Evolutionary conservation across 305 asterid genomes (phyloP), one percentile per base, ranked within the genome.

Genomic region (Euphrasia arctica): DNA sequence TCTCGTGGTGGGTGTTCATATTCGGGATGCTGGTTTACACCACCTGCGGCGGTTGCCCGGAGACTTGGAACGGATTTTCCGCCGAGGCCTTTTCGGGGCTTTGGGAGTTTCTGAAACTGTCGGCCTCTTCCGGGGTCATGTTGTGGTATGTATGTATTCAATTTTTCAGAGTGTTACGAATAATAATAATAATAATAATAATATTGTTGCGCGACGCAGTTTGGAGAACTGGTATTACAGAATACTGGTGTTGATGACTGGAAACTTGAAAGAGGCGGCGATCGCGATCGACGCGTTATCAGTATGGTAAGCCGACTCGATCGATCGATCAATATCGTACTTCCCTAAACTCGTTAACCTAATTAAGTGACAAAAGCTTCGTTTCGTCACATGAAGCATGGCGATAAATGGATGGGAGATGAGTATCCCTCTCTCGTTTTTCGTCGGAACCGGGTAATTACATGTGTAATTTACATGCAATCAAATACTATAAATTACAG

Each of bases 171-270:
- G 27, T 25, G 27, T 25, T 25, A 25, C 27, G 27, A 25, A 25
- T 25, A 25, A 25, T 18, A 18, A 18, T 18, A 18, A 18, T 18
- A 18, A 18, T 18, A 18, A 18, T 18, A 18, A 18, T 18, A 18
- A 18, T 18, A 43, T 43, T 43, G 2, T 43, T 10, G 49, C 11
- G 2, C 47, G 9, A 41, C 12, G 12, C 86, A 85, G 93, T 76
- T 58, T 85, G 87, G 93, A 83, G 77, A 79, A 80, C 18, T 85
- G 89, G 89, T 85, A 85, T 57, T 79, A 83, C 75, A 67, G 82
- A 68, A 79, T 85, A 39, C 60, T 83, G 45, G 75, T 83, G 25
- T 4, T 85, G 73, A 72, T 85, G 85, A 77, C 93, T 3, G 89
- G 87, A 15, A 69, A 79, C 51, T 51, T 79, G 73, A 69, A 75